Evolutionary conservation across 2,329 filamentous ascomycete species (phyloP), one percentile per base, ranked within the genome.

Genomic region (Aureobasidium pullulans): DNA sequence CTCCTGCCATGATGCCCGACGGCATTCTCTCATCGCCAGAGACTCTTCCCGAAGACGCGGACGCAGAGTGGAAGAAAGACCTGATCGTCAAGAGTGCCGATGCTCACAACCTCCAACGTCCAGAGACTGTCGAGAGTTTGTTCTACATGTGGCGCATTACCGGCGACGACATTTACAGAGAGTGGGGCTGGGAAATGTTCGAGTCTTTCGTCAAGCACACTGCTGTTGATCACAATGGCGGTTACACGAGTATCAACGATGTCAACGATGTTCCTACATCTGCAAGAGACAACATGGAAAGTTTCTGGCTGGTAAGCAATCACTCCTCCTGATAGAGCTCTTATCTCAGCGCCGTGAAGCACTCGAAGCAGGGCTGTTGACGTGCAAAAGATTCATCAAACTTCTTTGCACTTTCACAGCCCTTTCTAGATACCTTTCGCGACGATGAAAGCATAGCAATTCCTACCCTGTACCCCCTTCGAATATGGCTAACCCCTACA

Each of bases 61-160:
- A 84, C 28, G 84, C 84, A 1, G 71, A 77, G 54, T 96, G 91
- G 88, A 84, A 84, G 62, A 75, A 85, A 60, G 94, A 97, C 70
- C 93, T 88, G 67, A 76, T 84, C 15, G 86, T 99, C 69, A 89
- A 95, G 70, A 66, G 77, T n/a, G 81, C 84, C n/a, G 94, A 99
- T 71, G 77, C 81, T 56, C 94, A 97, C 76, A 99, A 99, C 70
- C 80, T 99, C 36, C 94, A 97, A 74, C 84, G 94, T 34, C 94
- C 94, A 0, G 94, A 99, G 77, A 96, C 94, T 0, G 86, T 96
- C n/a, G 94, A 99, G 76, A 92, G 86, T 61, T 77, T 99, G 62
- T 92, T 99, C 69, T 96, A 97, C 77, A 96, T 99, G 91, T 99
- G 93, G 88, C 87, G 94, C 63, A 96, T 99, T 72, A 99, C 94